These are phyloP conservation scores for Kodamaea kaohsiungensis DNA, from an alignment of 805 yeast genomes.

Conservation along the genomic window DNA sequence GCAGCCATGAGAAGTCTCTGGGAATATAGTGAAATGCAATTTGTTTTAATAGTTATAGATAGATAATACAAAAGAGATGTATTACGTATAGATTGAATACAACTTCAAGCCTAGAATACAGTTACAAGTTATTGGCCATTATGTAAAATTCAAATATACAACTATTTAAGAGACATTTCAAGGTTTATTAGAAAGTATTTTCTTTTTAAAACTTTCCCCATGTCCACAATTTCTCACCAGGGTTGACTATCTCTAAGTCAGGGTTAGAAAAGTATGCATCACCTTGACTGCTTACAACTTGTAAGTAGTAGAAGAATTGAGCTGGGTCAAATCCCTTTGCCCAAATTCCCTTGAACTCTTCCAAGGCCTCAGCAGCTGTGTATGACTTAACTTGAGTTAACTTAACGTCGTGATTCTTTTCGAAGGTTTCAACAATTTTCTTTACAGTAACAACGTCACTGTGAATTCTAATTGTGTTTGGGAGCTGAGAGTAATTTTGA, in stretches of 20 bases:
- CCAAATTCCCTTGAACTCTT: conserved; percentile 30
- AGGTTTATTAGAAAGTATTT: not conserved
- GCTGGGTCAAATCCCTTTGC: conserved; percentile 27
- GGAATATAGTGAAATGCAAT: no score
- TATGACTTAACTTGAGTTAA: conserved; percentile 12
- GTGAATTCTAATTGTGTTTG: conserved; percentile 44
- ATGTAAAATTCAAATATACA: not conserved
- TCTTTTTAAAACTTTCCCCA: conserved; percentile 31
- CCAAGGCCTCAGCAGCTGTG: conserved; percentile 26
- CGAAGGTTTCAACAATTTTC: conserved; percentile 43
- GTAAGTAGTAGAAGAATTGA: conserved; percentile 41
- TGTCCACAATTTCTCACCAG: conserved; percentile 43
- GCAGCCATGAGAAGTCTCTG: no score
- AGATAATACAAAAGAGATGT: no score
- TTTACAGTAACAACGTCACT: conserved; percentile 41
- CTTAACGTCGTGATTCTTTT: conserved; percentile 35
- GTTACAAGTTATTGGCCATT: not conserved
- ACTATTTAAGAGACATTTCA: not conserved
- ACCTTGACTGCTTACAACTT: conserved; percentile 34
- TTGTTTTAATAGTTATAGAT: no score
- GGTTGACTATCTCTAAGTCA: conserved; percentile 47
- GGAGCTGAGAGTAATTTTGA: conserved; percentile 37
- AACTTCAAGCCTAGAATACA: no score
- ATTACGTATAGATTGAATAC: no score
- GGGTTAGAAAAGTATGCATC: conserved; percentile 35